A percentile compares a stretch with the other conserved stretches of the same genome.
These are phyloP conservation scores for Lentinula boryana DNA, from an alignment of 768 basidiomycete species.

Conservation along the genomic window DNA sequence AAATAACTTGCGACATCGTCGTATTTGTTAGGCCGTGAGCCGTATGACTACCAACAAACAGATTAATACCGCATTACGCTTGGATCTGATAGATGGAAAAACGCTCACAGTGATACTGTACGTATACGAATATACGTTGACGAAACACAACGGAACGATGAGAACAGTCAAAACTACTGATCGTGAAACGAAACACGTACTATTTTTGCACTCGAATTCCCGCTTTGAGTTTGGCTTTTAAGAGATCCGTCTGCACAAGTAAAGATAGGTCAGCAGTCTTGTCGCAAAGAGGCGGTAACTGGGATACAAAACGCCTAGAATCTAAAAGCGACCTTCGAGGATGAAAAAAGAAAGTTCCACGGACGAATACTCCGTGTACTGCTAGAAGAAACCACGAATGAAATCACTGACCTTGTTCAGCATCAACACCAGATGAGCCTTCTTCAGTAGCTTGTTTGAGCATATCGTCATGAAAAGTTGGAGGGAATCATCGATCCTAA, in stretches of 20 bases:
- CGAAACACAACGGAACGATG: neutral
- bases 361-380: too few relatives aligned
- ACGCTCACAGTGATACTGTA: conserved; percentile 48
- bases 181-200: conserved; percentile 35
- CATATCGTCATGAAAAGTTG: conserved; percentile 74
- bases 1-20: conserved; percentile 74
- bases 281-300: neutral
- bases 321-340: neutral
- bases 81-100: neutral
- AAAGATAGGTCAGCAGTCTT: neutral
- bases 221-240: conserved; percentile 63
- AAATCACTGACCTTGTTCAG: conserved; percentile 64
- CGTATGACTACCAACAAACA: conserved; percentile 34
- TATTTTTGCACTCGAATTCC: conserved; percentile 71
- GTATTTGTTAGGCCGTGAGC: conserved; percentile 64
- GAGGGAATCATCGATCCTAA: conserved; percentile 66
- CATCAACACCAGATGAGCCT: conserved; percentile 68
- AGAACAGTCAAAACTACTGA: neutral
- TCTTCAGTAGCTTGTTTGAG: conserved; percentile 65
- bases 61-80: neutral
- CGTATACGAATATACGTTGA: neutral
- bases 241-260: conserved; percentile 52
- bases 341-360: neutral
- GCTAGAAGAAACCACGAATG: too few relatives aligned
- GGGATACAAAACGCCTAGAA: neutral